Percentiles rank a stretch among this genome's conserved stretches.
Evolutionary conservation across 345 rosid species (phyloP).

Genomic region (Conringia planisiliqua): DNA sequence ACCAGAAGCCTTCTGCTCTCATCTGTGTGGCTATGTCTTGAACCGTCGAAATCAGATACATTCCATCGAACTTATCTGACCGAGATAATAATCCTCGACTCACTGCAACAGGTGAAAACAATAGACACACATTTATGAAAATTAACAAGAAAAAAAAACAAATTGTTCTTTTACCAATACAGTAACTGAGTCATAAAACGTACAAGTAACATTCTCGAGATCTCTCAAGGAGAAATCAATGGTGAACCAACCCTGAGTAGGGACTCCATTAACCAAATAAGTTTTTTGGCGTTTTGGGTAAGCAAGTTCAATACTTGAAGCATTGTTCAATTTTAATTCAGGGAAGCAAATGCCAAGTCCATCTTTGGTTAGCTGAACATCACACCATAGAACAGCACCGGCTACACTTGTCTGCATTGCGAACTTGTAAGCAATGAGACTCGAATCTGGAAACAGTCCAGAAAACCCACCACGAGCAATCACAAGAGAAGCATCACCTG

Average conservation of each 20-base stretch:
- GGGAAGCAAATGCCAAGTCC: conserved; percentile 60
- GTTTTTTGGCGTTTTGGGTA: neutral
- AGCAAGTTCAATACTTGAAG: neutral
- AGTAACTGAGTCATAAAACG: conserved; percentile 20
- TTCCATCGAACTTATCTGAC: neutral
- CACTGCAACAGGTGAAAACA: neutral
- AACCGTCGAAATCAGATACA: conserved; percentile 34
- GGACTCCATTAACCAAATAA: conserved; percentile 48
- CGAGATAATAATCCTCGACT: neutral
- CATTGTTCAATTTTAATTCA: conserved; percentile 45
- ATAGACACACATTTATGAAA: neutral
- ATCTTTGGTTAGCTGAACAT: conserved; percentile 80
- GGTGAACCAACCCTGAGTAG: neutral
- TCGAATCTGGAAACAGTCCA: neutral
- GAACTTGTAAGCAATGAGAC: conserved; percentile 34
- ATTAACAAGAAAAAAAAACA: no score
- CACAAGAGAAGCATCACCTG: neutral
- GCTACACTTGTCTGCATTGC: conserved; percentile 27
- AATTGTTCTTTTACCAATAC: no score
- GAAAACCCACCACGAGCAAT: neutral
- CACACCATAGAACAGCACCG: conserved; percentile 53
- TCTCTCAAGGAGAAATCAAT: conserved; percentile 28
- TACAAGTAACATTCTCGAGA: conserved; percentile 29
- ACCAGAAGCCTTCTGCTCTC: conserved; percentile 44
- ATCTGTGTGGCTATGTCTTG: conserved; percentile 29